phyloP scores from a whole-genome alignment of 257 asterid genomes.

The Fraxinus quadrangulata region DNA sequence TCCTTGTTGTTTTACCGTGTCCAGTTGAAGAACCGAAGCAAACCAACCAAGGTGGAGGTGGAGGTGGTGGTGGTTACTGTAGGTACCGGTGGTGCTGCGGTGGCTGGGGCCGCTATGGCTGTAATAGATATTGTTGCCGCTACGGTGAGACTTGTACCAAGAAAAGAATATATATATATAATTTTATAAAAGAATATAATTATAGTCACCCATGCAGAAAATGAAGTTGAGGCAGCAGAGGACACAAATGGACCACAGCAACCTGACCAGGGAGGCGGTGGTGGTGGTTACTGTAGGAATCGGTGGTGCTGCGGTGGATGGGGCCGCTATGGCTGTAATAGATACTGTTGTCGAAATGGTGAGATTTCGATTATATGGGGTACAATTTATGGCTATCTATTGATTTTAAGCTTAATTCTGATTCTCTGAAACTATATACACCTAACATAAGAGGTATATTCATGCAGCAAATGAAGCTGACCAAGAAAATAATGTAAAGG shows the following conservation, averaged over 20 bases:
- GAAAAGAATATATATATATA: too few species aligned
- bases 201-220: neutral
- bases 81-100: neutral
- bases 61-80: neutral
- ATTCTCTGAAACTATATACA: neutral
- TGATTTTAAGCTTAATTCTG: neutral
- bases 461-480: neutral
- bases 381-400: neutral
- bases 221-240: neutral
- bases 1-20: neutral
- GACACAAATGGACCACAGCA: slow-evolving; percentile 16
- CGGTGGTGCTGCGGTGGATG: neutral
- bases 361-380: neutral
- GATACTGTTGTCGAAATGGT: neutral
- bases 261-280: neutral
- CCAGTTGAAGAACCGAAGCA: slow-evolving; percentile 21
- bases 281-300: neutral
- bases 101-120: neutral
- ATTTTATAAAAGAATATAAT: neutral
- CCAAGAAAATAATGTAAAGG: neutral
- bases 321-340: neutral
- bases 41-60: slow-evolving; percentile 11
- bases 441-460: neutral
- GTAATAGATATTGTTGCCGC: neutral
- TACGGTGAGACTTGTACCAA: neutral